Evolutionary conservation across 352 stramenopile species (phyloP).

Genomic region (Globisporangium recalcitrans): DNA sequence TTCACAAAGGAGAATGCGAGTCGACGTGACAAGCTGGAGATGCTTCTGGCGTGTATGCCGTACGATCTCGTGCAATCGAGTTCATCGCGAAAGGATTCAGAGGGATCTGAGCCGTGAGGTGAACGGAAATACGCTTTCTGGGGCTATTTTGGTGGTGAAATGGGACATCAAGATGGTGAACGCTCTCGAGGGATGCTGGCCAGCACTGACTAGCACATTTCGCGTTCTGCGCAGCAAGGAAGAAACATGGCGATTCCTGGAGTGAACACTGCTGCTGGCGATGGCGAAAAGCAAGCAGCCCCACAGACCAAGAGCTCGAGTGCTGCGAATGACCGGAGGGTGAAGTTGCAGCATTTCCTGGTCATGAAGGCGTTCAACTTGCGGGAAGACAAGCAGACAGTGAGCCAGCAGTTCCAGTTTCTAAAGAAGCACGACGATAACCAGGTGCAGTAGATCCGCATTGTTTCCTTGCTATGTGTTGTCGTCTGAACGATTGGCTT

Average conservation of each 20-base stretch:
- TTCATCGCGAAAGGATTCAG: constrained; percentile 2
- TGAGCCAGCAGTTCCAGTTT: constrained; percentile 64
- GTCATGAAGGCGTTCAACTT: constrained; percentile 82
- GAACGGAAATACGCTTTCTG: constrained; percentile 3
- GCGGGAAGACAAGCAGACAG: constrained; percentile 44
- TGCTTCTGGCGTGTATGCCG: constrained; percentile 8
- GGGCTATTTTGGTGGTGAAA: constrained; percentile 10
- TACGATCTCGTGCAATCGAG: constrained; percentile 10
- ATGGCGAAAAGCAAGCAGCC: not conserved
- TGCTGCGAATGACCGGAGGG: constrained; percentile 23
- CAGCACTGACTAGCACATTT: not conserved
- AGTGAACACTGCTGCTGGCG: not conserved
- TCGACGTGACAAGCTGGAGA: not conserved
- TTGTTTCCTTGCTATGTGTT: not conserved
- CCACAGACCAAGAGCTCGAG: constrained; percentile 1
- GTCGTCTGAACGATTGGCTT: not conserved
- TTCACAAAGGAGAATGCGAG: constrained; percentile 15
- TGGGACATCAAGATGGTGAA: not conserved
- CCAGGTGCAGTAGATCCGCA: constrained; percentile 4
- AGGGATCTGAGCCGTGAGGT: not conserved
- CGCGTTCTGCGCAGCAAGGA: not conserved
- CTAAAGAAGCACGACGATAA: constrained; percentile 29
- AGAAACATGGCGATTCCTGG: constrained; percentile 11
- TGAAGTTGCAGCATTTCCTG: constrained; percentile 77
- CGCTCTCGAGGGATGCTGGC: too few relatives aligned